Evolutionary conservation across 73 alveolate species (phyloP).

Genomic region (Tetrahymena elliotti): DNA sequence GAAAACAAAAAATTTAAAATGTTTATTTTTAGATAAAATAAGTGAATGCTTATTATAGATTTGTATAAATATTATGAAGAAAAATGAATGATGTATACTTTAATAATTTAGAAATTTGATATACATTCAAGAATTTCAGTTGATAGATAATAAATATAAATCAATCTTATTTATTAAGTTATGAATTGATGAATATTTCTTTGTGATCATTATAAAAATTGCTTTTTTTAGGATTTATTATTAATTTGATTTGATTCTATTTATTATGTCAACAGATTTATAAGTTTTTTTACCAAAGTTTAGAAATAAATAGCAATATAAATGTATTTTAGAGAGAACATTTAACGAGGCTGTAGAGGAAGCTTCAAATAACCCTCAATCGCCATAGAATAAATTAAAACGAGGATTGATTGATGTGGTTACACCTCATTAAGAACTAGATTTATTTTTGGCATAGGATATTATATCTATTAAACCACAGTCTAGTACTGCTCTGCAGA

Average conservation of each 20-base stretch:
- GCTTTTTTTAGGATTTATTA: background rate
- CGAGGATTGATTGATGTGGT: background rate
- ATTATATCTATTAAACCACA: background rate
- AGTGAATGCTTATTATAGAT: too few relatives aligned
- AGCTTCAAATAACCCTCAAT: background rate
- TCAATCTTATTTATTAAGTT: too few relatives aligned
- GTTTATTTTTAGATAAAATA: too few relatives aligned
- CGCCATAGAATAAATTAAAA: background rate
- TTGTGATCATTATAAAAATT: background rate
- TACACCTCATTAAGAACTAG: background rate
- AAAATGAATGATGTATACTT: too few relatives aligned
- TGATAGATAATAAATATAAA: too few relatives aligned
- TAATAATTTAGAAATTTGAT: too few relatives aligned
- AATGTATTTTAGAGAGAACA: background rate
- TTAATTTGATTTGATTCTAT: background rate
- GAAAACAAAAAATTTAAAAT: too few relatives aligned
- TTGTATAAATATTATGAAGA: too few relatives aligned
- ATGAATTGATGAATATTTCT: background rate
- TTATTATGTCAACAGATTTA: background rate
- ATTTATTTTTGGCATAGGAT: background rate
- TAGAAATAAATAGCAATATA: background rate
- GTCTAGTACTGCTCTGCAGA: background rate
- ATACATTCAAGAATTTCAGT: too few relatives aligned
- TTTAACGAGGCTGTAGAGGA: background rate
- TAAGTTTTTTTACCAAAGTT: background rate